phyloP scores from a whole-genome alignment of 2,329 filamentous ascomycete genomes.

The Colletotrichum ledebouriae region DNA sequence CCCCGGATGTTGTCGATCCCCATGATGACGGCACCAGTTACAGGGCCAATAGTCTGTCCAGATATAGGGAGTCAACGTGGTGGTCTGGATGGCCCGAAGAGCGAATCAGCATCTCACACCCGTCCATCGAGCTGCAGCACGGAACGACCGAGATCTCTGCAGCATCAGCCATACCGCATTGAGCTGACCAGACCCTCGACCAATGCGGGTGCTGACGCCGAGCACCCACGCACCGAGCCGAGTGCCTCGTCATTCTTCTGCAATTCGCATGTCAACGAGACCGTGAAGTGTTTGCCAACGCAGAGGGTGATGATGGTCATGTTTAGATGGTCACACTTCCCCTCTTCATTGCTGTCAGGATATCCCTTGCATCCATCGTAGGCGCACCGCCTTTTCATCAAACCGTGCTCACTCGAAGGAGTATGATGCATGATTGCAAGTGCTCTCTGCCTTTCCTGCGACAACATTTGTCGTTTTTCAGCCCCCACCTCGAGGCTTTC shows the following conservation, averaged over 20 bases:
- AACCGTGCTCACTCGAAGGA: no score
- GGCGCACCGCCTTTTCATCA: no score
- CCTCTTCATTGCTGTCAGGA: not conserved
- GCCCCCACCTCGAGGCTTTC: no score
- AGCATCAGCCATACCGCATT: constrained; percentile 10
- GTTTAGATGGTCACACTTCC: not conserved
- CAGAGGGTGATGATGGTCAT: not conserved
- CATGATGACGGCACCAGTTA: not conserved
- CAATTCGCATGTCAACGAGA: not conserved
- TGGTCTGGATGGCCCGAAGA: not conserved
- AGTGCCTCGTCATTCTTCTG: constrained; percentile 6
- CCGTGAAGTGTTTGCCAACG: not conserved
- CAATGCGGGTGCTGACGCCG: constrained; percentile 23
- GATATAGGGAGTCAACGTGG: not conserved
- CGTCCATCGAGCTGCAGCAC: not conserved
- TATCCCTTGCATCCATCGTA: no score
- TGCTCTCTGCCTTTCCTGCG: no score
- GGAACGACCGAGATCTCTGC: constrained; percentile 28
- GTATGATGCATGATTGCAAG: no score
- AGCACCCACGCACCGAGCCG: constrained; percentile 2
- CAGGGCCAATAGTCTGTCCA: not conserved
- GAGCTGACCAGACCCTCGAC: not conserved
- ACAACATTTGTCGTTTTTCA: no score
- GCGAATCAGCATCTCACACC: constrained; percentile 9
- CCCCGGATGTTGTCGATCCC: not conserved